Evolutionary conservation across 2,329 filamentous ascomycete species (phyloP), one percentile per base, ranked within the genome.

Genomic region (Sordariomycetes sp.): DNA sequence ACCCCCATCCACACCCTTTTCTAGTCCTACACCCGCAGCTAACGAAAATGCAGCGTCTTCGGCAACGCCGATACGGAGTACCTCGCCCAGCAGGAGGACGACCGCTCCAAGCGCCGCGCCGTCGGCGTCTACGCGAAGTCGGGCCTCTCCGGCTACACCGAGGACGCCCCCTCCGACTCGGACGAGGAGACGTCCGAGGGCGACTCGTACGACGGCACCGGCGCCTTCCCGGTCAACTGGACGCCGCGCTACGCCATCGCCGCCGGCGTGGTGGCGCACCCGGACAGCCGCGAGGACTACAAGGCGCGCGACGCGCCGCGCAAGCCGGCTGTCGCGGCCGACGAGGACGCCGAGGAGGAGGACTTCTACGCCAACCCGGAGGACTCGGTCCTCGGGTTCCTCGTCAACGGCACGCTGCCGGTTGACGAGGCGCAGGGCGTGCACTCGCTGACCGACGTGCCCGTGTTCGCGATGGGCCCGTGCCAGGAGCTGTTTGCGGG

Each of bases 201-300:
- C 60, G 78, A 88, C 62, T 81, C 81, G 59, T 93, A 93, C 76
- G 80, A 79, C 64, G 88, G 88, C 24, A 86, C 87, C 56, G 78
- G 82, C 64, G 82, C 88, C 74, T 95, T 94, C 78, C 90, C 90
- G 22, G 77, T 81, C 61, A 90, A 90, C 76, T 94, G 90, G 89
- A 87, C 90, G 68, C 90, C 90, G 16, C 82, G 90, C 35, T 94
- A 93, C 73, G 87, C 88, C 59, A 82, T 95, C 55, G 89, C 88
- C 59, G 80, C 84, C 48, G 90, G 90, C 56, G 71, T 90, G 37
- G 82, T 78, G 54, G 88, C 88, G 35, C 80, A 81, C 67, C 90
- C 90, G 0, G 90, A 95, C 69, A 83, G 79, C 65, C 79, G 88
- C 24, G 90, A 95, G 76, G 81, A 88, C 73, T 95, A 86, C 77